Evolutionary conservation across 2,329 filamentous ascomycete species (phyloP).

Genomic region (Talaromyces sp.): DNA sequence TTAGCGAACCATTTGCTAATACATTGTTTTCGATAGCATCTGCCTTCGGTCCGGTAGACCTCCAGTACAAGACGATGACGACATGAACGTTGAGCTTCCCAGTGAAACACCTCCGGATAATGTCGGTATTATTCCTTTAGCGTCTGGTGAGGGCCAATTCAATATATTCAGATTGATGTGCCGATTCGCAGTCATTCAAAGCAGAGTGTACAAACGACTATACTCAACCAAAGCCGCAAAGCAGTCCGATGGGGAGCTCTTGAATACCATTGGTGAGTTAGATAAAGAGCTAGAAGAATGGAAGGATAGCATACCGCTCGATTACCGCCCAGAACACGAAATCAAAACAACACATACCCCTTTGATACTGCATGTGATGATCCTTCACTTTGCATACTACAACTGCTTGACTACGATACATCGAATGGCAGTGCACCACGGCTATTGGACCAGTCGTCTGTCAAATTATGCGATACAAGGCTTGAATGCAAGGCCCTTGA

Average conservation of each 20-base stretch:
- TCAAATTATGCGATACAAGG: constrained; percentile 95
- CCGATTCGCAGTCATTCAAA: constrained; percentile 85
- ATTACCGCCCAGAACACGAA: constrained; percentile 95
- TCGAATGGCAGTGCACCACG: constrained; percentile 95
- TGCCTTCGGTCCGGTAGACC: constrained; percentile 67
- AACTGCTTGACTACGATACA: constrained; percentile 97
- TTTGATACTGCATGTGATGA: constrained; percentile 88
- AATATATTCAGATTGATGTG: constrained; percentile 94
- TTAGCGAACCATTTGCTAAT: background rate
- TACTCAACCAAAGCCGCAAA: constrained; percentile 91
- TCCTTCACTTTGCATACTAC: constrained; percentile 95
- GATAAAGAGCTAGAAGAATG: constrained; percentile 87
- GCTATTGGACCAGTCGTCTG: constrained; percentile 93
- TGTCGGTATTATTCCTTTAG: constrained; percentile 86
- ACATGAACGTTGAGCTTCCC: constrained; percentile 94
- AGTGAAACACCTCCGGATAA: constrained; percentile 87
- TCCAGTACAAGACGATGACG: constrained; percentile 68
- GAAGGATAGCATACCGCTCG: constrained; percentile 92
- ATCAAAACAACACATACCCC: constrained; percentile 90
- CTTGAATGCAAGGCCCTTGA: constrained; percentile 81
- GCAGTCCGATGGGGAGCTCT: constrained; percentile 83
- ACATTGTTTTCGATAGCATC: constrained; percentile 42
- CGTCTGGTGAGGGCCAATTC: constrained; percentile 84
- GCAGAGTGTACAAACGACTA: constrained; percentile 84
- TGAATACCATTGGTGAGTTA: constrained; percentile 93